A percentile compares a stretch with the other conserved stretches of the same genome.
phyloP scores from a whole-genome alignment of 1,284 basidiomycete genomes.

The Blastosporella zonata region DNA sequence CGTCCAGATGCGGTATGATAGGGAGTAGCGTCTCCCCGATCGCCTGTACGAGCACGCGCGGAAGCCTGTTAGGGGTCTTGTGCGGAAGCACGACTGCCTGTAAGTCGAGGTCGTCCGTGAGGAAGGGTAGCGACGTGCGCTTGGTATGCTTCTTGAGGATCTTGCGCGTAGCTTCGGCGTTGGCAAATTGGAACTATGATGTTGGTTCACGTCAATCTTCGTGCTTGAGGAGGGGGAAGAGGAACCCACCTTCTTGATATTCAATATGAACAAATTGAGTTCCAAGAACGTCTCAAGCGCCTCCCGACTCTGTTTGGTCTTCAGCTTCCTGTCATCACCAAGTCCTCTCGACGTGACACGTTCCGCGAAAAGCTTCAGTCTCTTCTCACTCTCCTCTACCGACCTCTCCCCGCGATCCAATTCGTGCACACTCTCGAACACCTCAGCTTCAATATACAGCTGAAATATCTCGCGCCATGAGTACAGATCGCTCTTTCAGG shows the following conservation, averaged over 20 bases:
- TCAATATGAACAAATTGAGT: conserved; percentile 79
- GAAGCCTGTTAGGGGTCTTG: conserved; percentile 46
- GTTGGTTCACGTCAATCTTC: too few relatives aligned
- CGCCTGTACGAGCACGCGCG: conserved; percentile 81
- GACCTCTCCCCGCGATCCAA: conserved; percentile 71
- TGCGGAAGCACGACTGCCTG: conserved; percentile 4
- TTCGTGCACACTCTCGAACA: conserved; percentile 84
- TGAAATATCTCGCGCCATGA: conserved; percentile 91
- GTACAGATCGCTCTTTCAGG: conserved; percentile 68
- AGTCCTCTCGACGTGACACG: conserved; percentile 63
- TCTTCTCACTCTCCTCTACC: conserved; percentile 70
- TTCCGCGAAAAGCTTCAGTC: conserved; percentile 70
- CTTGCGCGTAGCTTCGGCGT: conserved; percentile 85
- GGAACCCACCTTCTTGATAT: conserved; percentile 73
- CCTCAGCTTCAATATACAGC: conserved; percentile 83
- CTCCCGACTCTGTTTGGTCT: conserved; percentile 57
- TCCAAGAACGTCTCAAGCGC: conserved; percentile 80
- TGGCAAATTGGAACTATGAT: conserved; percentile 75
- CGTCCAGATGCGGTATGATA: conserved; percentile 80
- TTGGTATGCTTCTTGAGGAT: conserved; percentile 96
- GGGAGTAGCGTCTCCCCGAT: conserved; percentile 85
- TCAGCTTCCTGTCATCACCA: conserved; percentile 57
- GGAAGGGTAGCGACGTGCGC: conserved; percentile 66
- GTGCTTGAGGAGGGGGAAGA: not conserved
- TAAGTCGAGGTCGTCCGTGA: conserved; percentile 10